phyloP scores from a whole-genome alignment of 371 early-diverging fungal species.

The Syncephalastrum racemosum region DNA sequence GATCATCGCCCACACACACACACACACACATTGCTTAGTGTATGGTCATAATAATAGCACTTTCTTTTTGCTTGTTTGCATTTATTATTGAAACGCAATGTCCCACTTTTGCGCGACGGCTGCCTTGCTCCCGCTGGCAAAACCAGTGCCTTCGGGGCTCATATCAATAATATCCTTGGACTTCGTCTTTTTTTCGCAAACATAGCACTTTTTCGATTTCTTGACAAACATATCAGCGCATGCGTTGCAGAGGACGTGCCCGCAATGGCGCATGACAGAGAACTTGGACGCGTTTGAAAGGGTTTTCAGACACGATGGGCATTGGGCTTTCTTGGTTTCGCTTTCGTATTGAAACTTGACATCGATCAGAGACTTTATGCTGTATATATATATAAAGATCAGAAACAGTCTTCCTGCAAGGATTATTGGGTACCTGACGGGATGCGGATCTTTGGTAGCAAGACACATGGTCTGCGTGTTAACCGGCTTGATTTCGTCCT shows the following conservation, averaged over 20 bases:
- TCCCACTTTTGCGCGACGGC: constrained; percentile 73
- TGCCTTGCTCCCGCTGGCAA: constrained; percentile 75
- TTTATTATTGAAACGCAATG: constrained; percentile 74
- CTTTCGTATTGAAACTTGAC: constrained; percentile 67
- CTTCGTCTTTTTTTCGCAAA: constrained; percentile 74
- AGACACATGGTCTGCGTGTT: constrained; percentile 65
- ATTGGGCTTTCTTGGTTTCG: constrained; percentile 48
- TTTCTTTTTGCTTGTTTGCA: too few species aligned
- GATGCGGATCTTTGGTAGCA: constrained; percentile 68
- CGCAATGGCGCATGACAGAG: constrained; percentile 77
- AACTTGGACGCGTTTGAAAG: constrained; percentile 77
- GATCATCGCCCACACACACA: too few species aligned
- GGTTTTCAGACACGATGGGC: constrained; percentile 84
- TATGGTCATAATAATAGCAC: too few species aligned
- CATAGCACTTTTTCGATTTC: constrained; percentile 72
- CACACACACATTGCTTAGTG: too few species aligned
- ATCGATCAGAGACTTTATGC: constrained; percentile 73
- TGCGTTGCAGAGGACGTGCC: constrained; percentile 83
- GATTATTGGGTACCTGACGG: constrained; percentile 62
- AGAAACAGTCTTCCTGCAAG: too few species aligned
- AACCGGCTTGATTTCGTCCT: constrained; percentile 53
- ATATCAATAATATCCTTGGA: constrained; percentile 75
- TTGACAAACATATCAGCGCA: constrained; percentile 82
- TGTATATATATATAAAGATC: constrained; percentile 22
- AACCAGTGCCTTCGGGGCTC: constrained; percentile 87